Evolutionary conservation across 2,329 filamentous ascomycete species (phyloP).

Genomic region (Colletotrichum cereale): DNA sequence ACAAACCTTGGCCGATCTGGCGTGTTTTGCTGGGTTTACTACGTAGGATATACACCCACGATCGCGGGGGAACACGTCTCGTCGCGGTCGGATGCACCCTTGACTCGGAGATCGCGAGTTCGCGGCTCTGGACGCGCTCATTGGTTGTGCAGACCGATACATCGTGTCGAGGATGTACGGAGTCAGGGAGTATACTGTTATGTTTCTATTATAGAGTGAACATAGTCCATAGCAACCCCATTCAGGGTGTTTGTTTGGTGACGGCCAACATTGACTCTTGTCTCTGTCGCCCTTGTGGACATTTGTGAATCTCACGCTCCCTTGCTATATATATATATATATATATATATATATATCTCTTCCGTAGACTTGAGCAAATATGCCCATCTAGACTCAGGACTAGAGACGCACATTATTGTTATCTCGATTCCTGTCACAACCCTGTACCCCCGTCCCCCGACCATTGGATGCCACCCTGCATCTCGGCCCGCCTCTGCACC

Average conservation of each 20-base stretch:
- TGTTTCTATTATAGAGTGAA: too few relatives aligned
- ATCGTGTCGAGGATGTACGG: too few relatives aligned
- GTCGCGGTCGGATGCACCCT: background rate
- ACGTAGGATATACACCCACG: background rate
- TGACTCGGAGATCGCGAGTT: background rate
- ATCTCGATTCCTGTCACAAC: background rate
- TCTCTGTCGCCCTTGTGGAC: background rate
- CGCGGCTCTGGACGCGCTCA: conserved; percentile 12
- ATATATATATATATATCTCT: too few relatives aligned
- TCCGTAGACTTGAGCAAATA: background rate
- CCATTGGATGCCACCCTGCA: conserved; percentile 12
- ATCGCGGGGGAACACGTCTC: conserved; percentile 19
- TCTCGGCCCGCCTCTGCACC: conserved; percentile 13
- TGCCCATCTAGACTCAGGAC: background rate
- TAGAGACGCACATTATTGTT: conserved; percentile 3
- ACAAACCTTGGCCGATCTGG: conserved; percentile 10
- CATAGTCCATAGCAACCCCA: background rate
- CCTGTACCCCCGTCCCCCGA: too few relatives aligned
- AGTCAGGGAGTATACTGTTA: too few relatives aligned
- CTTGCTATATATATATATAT: too few relatives aligned
- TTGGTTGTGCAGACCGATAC: background rate
- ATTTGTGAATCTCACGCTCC: background rate
- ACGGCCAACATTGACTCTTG: background rate
- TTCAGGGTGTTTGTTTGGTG: background rate
- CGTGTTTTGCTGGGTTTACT: background rate